Evolutionary conservation across 257 asterid species (phyloP).

Genomic region (Datura wrightii): DNA sequence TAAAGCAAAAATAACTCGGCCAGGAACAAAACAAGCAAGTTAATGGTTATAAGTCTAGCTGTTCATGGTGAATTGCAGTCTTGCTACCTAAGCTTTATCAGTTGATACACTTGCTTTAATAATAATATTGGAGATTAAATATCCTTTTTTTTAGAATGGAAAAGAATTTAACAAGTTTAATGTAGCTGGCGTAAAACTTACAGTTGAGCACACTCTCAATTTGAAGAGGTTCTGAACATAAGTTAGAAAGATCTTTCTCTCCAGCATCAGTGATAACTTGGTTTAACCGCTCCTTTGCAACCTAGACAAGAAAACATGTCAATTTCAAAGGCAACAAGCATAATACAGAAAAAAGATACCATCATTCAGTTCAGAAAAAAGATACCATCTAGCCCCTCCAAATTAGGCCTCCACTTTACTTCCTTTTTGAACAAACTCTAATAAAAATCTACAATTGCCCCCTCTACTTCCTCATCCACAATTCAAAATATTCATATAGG

Average conservation of each 20-base stretch:
- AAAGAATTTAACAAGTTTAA: slow-evolving; percentile 10
- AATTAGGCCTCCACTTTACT: no score
- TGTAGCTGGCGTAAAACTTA: slow-evolving; percentile 49
- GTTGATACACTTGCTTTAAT: background rate
- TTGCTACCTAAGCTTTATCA: background rate
- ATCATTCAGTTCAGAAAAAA: slow-evolving; percentile 16
- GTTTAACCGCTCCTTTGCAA: slow-evolving; percentile 76
- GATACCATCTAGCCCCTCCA: background rate
- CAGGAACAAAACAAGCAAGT: background rate
- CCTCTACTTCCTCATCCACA: no score
- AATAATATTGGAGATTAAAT: slow-evolving; percentile 6
- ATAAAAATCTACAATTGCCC: no score
- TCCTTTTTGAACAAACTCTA: no score
- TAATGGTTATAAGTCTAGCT: background rate
- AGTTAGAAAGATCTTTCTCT: slow-evolving; percentile 62
- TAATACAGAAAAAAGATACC: slow-evolving; percentile 5
- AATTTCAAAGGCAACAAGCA: slow-evolving; percentile 34
- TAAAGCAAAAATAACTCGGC: background rate
- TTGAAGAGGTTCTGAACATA: slow-evolving; percentile 61
- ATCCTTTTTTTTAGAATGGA: background rate
- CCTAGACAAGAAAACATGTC: slow-evolving; percentile 56
- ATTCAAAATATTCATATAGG: no score
- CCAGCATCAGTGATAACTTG: slow-evolving; percentile 79
- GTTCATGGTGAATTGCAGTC: background rate
- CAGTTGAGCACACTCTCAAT: slow-evolving; percentile 59